Evolutionary conservation across 2,329 filamentous ascomycete species (phyloP), one percentile per base, ranked within the genome.

Genomic region (Curvularia lunata): DNA sequence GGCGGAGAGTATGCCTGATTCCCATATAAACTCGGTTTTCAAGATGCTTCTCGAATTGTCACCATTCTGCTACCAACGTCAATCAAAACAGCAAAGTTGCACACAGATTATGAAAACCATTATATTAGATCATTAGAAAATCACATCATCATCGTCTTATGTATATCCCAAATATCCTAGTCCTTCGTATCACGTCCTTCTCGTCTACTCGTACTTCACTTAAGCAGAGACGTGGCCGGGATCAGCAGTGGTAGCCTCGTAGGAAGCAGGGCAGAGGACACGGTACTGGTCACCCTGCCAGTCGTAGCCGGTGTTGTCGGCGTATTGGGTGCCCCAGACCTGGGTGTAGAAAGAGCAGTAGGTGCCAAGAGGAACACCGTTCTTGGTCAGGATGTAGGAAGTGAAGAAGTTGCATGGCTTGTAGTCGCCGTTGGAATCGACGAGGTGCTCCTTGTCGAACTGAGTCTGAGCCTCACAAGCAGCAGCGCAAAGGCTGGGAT

Each of bases 351-450:
- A 43, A 46, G 62, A 57, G 54, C 76, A 78, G 64, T 77, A 77
- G 28, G 73, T 74, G n/a, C 75, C 76, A 43, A 77, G 68, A 2
- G 76, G 73, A 25, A 70, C 55, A 16, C 67, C 70, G 50, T 75
- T 73, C 52, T 74, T 69, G 28, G 63, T 67, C 16, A 78, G 62
- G n/a, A 78, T 69, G 51, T 78, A 79, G 10, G 71, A 68, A 32
- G 74, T 75, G 62, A 72, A 76, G 65, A 77, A 77, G 60, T 76
- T 77, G 70, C 76, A 78, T 37, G 74, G 60, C 52, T 66, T 67
- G 52, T 75, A 76, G 9, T 64, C 66, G 18, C 70, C 71, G 21
- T 67, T 63, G 7, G 61, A 10, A 9, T 65, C 58, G 43, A 69
- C 69, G 30, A 65, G 54, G 55, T 71, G 64, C 28, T 68, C 62